Evolutionary conservation across 352 stramenopile genomes (phyloP).

Genomic region (Pythium aristosporum): DNA sequence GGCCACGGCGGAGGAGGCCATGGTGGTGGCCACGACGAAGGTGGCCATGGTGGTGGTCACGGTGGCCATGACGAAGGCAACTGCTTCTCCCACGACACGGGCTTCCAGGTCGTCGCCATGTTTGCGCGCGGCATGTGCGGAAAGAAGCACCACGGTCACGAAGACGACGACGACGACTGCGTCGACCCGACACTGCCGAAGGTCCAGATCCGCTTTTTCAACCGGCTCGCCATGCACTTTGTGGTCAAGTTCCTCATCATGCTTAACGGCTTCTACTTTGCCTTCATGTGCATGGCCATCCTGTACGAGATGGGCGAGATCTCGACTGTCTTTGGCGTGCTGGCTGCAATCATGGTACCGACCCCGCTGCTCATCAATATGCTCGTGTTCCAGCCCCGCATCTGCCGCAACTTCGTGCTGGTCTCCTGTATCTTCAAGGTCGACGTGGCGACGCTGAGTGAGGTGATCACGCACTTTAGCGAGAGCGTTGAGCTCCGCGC

Average conservation of each 20-base stretch:
- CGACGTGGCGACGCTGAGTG: no score
- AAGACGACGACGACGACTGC: conserved; percentile 8
- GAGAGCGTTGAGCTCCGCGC: conserved; percentile 55
- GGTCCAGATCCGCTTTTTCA: conserved; percentile 27
- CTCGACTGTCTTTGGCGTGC: conserved; percentile 7
- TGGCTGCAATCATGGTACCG: background rate
- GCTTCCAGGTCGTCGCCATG: conserved; percentile 19
- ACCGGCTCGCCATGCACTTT: conserved; percentile 20
- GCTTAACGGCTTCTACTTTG: conserved; percentile 23
- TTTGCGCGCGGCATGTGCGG: conserved; percentile 15
- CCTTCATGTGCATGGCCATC: conserved; percentile 22
- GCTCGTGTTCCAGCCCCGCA: conserved; percentile 20
- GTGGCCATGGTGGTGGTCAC: background rate
- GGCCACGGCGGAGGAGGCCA: conserved; percentile 4
- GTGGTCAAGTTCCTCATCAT: no score
- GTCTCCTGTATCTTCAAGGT: conserved; percentile 52
- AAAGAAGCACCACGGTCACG: conserved; percentile 16
- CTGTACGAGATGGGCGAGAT: conserved; percentile 20
- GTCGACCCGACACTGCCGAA: conserved; percentile 1
- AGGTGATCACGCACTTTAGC: no score
- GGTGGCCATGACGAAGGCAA: conserved; percentile 13
- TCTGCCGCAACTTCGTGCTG: conserved; percentile 32
- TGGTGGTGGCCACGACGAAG: background rate
- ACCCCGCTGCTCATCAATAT: conserved; percentile 25
- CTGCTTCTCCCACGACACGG: conserved; percentile 21